A percentile compares a stretch with the other conserved stretches of the same genome.
These are phyloP conservation scores for Rhodosporidiobolus odoratus DNA, from an alignment of 768 basidiomycete species.

Conservation along the genomic window DNA sequence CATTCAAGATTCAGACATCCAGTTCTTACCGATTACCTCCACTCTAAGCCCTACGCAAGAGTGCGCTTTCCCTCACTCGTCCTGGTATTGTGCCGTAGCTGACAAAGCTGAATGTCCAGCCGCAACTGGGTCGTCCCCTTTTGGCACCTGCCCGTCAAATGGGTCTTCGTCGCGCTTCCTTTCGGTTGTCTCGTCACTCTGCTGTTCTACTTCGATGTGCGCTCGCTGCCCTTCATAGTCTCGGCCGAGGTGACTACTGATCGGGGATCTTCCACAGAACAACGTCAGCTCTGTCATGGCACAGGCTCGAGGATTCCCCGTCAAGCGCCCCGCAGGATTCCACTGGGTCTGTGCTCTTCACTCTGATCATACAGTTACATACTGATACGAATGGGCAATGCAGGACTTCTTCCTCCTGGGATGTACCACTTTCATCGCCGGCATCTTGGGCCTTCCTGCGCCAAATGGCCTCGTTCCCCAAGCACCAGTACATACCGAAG, in stretches of 20 bases:
- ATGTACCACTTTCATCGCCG: conserved; percentile 79
- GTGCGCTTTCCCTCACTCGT: background rate
- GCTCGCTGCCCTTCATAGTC: background rate
- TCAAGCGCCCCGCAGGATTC: conserved; percentile 72
- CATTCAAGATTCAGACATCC: conserved; percentile 33
- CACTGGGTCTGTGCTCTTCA: conserved; percentile 44
- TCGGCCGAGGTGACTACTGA: background rate
- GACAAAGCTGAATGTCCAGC: conserved; percentile 42
- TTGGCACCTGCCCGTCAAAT: conserved; percentile 80
- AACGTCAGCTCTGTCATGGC: conserved; percentile 78
- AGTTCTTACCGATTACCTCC: conserved; percentile 37
- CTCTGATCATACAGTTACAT: background rate
- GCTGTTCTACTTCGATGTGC: conserved; percentile 78
- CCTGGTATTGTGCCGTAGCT: background rate
- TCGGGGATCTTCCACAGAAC: conserved; percentile 44
- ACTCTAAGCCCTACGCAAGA: conserved; percentile 32
- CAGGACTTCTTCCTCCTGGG: conserved; percentile 85
- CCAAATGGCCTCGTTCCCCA: conserved; percentile 61
- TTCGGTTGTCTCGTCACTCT: conserved; percentile 85
- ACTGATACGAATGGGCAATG: no score
- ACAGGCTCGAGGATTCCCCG: conserved; percentile 78
- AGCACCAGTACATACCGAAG: conserved; percentile 86
- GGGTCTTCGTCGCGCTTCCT: conserved; percentile 81
- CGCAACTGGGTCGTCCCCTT: conserved; percentile 79
- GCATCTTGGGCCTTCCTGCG: conserved; percentile 69